These are phyloP conservation scores for Kodamaea suecica DNA, from an alignment of 1,139 yeast genomes.

Conservation along the genomic window DNA sequence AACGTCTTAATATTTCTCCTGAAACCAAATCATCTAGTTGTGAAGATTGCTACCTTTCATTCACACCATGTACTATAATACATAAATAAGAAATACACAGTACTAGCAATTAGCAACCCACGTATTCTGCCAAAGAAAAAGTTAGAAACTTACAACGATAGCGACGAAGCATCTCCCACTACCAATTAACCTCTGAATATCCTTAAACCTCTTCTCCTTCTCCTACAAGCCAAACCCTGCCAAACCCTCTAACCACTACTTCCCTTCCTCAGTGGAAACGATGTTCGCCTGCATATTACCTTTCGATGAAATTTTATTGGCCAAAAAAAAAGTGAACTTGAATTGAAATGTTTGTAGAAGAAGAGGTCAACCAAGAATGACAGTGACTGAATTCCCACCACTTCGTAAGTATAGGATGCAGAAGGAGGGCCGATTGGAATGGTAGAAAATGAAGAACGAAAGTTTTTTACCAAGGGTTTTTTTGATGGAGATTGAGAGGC, in stretches of 20 bases:
- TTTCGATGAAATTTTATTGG: slow-evolving; percentile 17
- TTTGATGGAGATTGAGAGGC: not conserved
- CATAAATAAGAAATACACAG: not conserved
- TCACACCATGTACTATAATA: slow-evolving; percentile 1
- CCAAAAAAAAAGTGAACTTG: slow-evolving; percentile 10
- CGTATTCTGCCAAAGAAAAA: no score
- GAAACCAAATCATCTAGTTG: not conserved
- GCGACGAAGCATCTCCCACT: no score
- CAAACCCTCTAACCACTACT: not conserved
- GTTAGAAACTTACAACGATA: no score
- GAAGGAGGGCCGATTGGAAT: not conserved
- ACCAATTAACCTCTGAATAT: no score
- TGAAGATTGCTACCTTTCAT: no score
- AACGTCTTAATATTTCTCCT: not conserved
- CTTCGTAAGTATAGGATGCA: slow-evolving; percentile 40
- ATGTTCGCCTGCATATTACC: not conserved
- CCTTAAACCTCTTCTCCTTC: no score
- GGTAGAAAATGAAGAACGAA: not conserved
- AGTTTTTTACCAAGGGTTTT: not conserved
- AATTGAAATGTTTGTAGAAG: slow-evolving; percentile 8
- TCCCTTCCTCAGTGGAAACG: not conserved
- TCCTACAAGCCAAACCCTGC: no score
- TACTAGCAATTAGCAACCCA: no score
- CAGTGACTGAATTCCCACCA: slow-evolving; percentile 50
- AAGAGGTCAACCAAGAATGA: slow-evolving; percentile 22